Evolutionary conservation across 1,139 yeast species (phyloP).

Genomic region (Wickerhamiella pararugosa): DNA sequence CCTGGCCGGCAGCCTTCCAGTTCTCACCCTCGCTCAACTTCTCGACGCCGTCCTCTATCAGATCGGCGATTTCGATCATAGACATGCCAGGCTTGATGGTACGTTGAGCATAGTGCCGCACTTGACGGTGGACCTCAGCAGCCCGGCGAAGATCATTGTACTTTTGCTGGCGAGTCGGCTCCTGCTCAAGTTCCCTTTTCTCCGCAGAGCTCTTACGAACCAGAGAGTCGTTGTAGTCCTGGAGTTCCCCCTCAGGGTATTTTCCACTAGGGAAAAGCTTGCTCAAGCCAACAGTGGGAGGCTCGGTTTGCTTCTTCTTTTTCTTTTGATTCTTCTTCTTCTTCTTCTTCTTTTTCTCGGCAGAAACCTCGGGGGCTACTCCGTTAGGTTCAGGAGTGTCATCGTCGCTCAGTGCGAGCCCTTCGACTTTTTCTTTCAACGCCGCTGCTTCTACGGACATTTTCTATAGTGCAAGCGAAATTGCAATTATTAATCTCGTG

Average conservation of each 20-base stretch:
- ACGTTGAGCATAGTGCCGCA: conserved; percentile 63
- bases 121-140: conserved; percentile 90
- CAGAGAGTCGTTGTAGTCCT: conserved; percentile 47
- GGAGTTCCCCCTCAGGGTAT: conserved; percentile 69
- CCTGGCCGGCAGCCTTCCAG: conserved; percentile 64
- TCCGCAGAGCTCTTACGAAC: conserved; percentile 79
- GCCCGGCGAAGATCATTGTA: conserved; percentile 92
- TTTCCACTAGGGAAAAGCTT: conserved; percentile 53
- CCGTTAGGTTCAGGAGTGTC: neutral
- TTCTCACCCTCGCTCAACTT: conserved; percentile 54
- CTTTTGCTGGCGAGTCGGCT: conserved; percentile 31
- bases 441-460: no score
- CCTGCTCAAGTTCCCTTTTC: conserved; percentile 61
- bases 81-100: conserved; percentile 82
- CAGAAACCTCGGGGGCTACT: conserved; percentile 4
- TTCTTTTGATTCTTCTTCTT: conserved; percentile 29
- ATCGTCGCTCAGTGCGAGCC: no score
- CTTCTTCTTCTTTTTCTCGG: conserved; percentile 34
- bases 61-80: conserved; percentile 77
- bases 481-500: no score
- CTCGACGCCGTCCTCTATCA: conserved; percentile 75
- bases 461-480: no score
- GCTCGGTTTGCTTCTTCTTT: conserved; percentile 28
- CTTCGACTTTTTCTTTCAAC: no score
- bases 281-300: conserved; percentile 41